phyloP scores from a whole-genome alignment of 208 protist genomes.

The Lotmaria passim region DNA sequence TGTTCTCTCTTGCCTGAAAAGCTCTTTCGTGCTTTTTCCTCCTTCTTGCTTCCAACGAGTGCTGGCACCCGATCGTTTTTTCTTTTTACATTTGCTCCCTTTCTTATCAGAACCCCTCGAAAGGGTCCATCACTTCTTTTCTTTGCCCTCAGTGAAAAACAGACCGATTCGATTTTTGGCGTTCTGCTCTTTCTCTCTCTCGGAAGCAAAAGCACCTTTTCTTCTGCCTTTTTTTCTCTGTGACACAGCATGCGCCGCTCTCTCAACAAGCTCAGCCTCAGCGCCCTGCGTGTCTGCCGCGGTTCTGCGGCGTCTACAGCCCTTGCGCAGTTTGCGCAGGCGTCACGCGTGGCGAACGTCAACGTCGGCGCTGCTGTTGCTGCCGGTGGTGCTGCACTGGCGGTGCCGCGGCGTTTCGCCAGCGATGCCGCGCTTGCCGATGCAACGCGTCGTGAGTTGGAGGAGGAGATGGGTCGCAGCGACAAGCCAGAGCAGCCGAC shows the following conservation, averaged over 20 bases:
- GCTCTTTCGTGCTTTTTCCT: no score
- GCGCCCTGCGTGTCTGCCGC: conserved; percentile 33
- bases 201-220: not conserved
- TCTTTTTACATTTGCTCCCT: no score
- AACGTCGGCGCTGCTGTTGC: not conserved
- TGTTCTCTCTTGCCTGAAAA: no score
- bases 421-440: conserved; percentile 60
- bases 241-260: conserved; percentile 31
- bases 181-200: conserved; percentile 15
- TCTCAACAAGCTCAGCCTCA: conserved; percentile 26
- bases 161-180: no score
- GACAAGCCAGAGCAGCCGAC: conserved; percentile 77
- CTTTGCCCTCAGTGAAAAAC: not conserved
- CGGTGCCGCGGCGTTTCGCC: conserved; percentile 54
- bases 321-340: not conserved
- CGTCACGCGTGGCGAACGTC: not conserved
- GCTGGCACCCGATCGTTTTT: no score
- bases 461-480: conserved; percentile 83
- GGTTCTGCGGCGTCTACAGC: conserved; percentile 6
- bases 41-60: no score
- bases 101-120: no score
- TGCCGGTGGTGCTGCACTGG: conserved; percentile 14
- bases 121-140: no score
- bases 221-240: conserved; percentile 4
- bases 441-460: conserved; percentile 69